These are phyloP conservation scores for Fusarium sp. DNA, from an alignment of 2,329 filamentous ascomycete genomes.

Conservation along the genomic window DNA sequence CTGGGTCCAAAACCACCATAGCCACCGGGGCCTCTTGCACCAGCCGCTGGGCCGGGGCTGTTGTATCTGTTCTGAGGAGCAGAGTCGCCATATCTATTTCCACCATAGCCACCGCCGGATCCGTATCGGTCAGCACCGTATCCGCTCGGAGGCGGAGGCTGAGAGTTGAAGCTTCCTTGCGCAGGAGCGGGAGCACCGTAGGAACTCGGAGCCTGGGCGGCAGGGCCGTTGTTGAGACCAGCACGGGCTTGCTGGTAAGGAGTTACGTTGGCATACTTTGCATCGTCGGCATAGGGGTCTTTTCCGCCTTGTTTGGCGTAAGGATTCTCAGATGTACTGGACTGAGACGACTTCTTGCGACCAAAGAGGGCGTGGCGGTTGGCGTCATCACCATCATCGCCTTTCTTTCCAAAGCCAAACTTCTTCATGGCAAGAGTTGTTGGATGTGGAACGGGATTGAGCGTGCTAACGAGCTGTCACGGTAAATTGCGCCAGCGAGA, in stretches of 20 bases:
- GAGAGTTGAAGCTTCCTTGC: slow-evolving; percentile 33
- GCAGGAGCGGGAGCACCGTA: slow-evolving; percentile 34
- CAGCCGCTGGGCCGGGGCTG: slow-evolving; percentile 45
- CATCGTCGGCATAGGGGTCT: slow-evolving; percentile 62
- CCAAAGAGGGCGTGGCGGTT: slow-evolving; percentile 62
- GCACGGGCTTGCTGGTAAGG: slow-evolving; percentile 56
- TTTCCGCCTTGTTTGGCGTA: slow-evolving; percentile 61
- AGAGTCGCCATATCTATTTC: slow-evolving; percentile 60
- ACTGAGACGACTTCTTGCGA: slow-evolving; percentile 60
- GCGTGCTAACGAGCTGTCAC: background rate
- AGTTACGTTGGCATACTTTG: slow-evolving; percentile 56
- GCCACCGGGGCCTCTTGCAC: slow-evolving; percentile 60
- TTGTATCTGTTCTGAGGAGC: slow-evolving; percentile 65
- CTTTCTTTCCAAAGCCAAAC: slow-evolving; percentile 66
- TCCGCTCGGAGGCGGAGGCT: slow-evolving; percentile 47
- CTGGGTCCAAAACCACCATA: slow-evolving; percentile 67
- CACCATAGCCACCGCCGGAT: slow-evolving; percentile 57
- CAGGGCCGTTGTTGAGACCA: slow-evolving; percentile 47
- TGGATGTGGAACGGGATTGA: background rate
- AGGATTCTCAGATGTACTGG: slow-evolving; percentile 60
- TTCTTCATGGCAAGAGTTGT: slow-evolving; percentile 59
- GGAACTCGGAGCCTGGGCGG: slow-evolving; percentile 33
- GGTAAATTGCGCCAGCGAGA: background rate
- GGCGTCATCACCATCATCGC: slow-evolving; percentile 57
- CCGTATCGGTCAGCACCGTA: slow-evolving; percentile 65